A percentile compares a stretch with the other conserved stretches of the same genome.
Conservation (phyloP, 345 rosid species). For the Noccaea caerulescens region DNA sequence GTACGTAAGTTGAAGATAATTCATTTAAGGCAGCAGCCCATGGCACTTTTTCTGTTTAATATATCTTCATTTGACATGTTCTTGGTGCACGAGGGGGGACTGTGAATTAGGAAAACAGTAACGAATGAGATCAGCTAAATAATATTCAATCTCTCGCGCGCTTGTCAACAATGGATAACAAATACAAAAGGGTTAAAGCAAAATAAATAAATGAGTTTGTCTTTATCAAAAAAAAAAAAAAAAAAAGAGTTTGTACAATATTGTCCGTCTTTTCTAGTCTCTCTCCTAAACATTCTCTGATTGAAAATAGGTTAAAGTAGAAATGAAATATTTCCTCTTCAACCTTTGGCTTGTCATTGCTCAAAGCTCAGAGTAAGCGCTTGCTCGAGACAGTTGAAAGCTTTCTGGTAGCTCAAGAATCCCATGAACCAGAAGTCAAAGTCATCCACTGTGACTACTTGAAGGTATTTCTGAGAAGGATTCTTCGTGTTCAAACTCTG, state of each 20-base stretch:
- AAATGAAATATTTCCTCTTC: slow-evolving; percentile 38
- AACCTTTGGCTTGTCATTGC: slow-evolving; percentile 27
- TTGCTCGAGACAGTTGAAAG: slow-evolving; percentile 61
- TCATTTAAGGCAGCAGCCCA: neutral
- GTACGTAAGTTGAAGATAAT: neutral
- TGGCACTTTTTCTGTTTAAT: neutral
- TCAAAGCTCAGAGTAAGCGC: slow-evolving; percentile 45
- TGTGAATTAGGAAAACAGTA: slow-evolving; percentile 12
- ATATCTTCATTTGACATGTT: neutral
- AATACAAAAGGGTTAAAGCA: slow-evolving; percentile 19
- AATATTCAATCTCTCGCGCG: slow-evolving; percentile 12
- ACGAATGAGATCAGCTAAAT: slow-evolving; percentile 9
- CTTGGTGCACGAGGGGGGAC: neutral
- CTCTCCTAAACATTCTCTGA: slow-evolving; percentile 39
- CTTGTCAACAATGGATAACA: slow-evolving; percentile 29
- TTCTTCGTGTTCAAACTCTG: slow-evolving; percentile 58
- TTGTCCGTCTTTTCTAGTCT: slow-evolving; percentile 23
- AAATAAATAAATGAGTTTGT: slow-evolving; percentile 20
- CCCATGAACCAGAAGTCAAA: slow-evolving; percentile 98
- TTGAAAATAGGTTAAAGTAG: slow-evolving; percentile 32
- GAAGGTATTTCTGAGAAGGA: slow-evolving; percentile 74
- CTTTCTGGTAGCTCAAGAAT: slow-evolving; percentile 68
- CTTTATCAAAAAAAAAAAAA: no score
- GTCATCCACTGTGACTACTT: slow-evolving; percentile 64
- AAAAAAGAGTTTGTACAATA: slow-evolving; percentile 43